Evolutionary conservation across 768 basidiomycete genomes (phyloP).

Genomic region (Russula foetens): DNA sequence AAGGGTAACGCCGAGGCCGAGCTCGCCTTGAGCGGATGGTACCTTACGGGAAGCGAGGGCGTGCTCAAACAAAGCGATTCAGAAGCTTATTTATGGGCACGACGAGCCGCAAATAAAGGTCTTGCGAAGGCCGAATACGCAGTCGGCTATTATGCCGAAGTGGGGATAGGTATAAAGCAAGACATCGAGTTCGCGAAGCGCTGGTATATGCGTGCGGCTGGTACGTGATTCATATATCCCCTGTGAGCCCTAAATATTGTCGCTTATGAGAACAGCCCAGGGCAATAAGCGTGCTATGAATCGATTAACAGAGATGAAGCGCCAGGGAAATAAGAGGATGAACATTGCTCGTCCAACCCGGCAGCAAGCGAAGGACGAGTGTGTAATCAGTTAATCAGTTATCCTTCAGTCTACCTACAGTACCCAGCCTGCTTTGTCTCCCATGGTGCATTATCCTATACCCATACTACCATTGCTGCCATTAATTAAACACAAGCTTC

Average conservation of each 20-base stretch:
- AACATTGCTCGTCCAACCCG: constrained; percentile 82
- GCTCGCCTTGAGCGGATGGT: constrained; percentile 96
- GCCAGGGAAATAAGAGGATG: constrained; percentile 70
- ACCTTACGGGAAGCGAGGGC: constrained; percentile 90
- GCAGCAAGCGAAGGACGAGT: constrained; percentile 90
- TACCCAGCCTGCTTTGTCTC: no score
- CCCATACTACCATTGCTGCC: no score
- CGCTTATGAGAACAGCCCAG: constrained; percentile 52
- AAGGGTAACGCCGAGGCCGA: constrained; percentile 94
- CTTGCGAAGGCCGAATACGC: constrained; percentile 97
- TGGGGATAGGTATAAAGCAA: constrained; percentile 95
- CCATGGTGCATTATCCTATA: no score
- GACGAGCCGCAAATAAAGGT: constrained; percentile 93
- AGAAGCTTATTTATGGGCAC: constrained; percentile 98
- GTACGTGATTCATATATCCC: constrained; percentile 34
- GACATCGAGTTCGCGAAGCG: constrained; percentile 93
- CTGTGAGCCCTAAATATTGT: not conserved
- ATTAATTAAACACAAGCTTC: no score
- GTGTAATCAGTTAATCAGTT: constrained; percentile 51
- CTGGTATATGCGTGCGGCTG: constrained; percentile 99
- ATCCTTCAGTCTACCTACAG: no score
- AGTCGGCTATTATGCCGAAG: constrained; percentile 96
- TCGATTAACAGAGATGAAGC: constrained; percentile 91
- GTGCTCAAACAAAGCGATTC: constrained; percentile 96
- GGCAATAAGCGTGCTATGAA: constrained; percentile 98